Base-by-base conservation (phyloP, 2,329 filamentous ascomycete species). In the Xylogone sp. region DNA sequence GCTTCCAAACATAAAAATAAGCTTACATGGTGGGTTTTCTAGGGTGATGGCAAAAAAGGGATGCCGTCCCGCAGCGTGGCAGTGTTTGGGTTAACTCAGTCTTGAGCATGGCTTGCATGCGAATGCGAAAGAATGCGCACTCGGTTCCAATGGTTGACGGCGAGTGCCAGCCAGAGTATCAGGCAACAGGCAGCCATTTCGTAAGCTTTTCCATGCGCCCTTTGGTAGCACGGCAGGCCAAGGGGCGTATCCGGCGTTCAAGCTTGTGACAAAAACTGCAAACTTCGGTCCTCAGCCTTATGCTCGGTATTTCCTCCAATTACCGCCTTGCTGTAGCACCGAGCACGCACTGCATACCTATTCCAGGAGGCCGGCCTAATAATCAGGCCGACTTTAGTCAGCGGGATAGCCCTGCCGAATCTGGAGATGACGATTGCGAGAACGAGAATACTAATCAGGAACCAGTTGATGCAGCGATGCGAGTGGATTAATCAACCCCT, bases 361-460 rank as follows among this genome's bases (percentile, higher is more conserved):
- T 27, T 27, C 24, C 24, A 27, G 24, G 24, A 27, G 24, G 24
- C 10, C 24, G 57, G 52, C 34, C 22, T 48, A 47, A 58, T 53
- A 7, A 54, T 56, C 51, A 51, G 34, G 21, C 59, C 59, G 59
- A 58, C 46, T 52, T 42, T n/a, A n/a, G n/a, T n/a, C n/a, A n/a
- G n/a, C 21, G n/a, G n/a, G n/a, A n/a, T n/a, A n/a, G n/a, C n/a
- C n/a, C n/a, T n/a, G n/a, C n/a, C n/a, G n/a, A n/a, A n/a, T n/a
- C n/a, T n/a, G n/a, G n/a, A n/a, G 24, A 27, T 27, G 24, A 27
- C 24, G 24, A 27, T 27, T 27, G 24, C 24, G 24, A 27, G 10
- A 27, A 5, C 24, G 24, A 27, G 24, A 10, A n/a, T n/a, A n/a
- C n/a, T n/a, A n/a, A 27, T 27, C 24, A 27, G 24, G 24, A 27